These are phyloP conservation scores for Taiwanofungus camphoratus DNA, from an alignment of 1,284 basidiomycete genomes.

Conservation along the genomic window DNA sequence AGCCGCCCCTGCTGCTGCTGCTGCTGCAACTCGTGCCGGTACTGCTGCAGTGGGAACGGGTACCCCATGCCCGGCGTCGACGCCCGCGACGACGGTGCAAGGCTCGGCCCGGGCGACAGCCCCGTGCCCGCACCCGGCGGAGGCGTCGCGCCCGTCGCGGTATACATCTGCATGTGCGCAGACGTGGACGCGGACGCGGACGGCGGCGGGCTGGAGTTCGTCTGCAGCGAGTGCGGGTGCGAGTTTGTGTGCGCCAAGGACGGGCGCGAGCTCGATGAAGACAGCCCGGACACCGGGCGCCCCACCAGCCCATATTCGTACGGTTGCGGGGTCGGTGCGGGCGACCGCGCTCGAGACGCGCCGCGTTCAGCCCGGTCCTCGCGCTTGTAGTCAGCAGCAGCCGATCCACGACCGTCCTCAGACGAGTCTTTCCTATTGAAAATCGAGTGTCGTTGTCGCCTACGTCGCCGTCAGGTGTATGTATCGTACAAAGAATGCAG, in stretches of 20 bases:
- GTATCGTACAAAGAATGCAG: neutral
- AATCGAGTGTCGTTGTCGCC: slow-evolving; percentile 8
- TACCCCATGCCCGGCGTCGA: slow-evolving; percentile 13
- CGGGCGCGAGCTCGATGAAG: slow-evolving; percentile 10
- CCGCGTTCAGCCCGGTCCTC: too few relatives aligned
- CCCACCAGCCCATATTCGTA: slow-evolving; percentile 27
- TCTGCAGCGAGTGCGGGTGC: slow-evolving; percentile 9
- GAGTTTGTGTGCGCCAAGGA: slow-evolving; percentile 11
- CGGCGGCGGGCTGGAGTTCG: slow-evolving; percentile 5
- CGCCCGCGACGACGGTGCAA: slow-evolving; percentile 12
- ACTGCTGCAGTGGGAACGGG: slow-evolving; percentile 5
- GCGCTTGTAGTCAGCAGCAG: slow-evolving; percentile 11
- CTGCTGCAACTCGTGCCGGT: slow-evolving; percentile 4
- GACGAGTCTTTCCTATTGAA: too few relatives aligned
- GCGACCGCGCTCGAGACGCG: too few relatives aligned
- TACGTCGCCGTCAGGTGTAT: neutral
- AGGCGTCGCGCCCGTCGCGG: neutral
- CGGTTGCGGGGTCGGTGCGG: slow-evolving; percentile 20
- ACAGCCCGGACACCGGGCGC: slow-evolving; percentile 13
- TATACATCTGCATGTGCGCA: neutral
- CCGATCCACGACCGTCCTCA: slow-evolving; percentile 4
- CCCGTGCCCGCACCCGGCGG: slow-evolving; percentile 5
- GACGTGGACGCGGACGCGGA: neutral
- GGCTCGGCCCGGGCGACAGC: slow-evolving; percentile 8
- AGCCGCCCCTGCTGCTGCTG: slow-evolving; percentile 5